phyloP scores from a whole-genome alignment of 2,329 filamentous ascomycete species.

The Venturia oleaginea region DNA sequence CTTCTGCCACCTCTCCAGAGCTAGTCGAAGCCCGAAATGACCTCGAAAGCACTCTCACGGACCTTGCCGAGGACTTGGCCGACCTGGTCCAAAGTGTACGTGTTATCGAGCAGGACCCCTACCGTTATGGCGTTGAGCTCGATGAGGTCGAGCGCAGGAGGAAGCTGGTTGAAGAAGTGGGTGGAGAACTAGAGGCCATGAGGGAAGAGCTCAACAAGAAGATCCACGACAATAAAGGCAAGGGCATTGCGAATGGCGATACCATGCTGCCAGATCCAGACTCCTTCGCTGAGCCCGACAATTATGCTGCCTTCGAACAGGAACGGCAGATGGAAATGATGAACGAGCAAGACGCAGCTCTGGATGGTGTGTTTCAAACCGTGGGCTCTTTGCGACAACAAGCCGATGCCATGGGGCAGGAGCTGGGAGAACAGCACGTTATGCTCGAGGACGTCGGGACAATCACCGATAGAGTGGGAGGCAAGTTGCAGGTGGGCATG shows the following conservation, averaged over 20 bases:
- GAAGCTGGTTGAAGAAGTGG: slow-evolving; percentile 80
- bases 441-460: slow-evolving; percentile 80
- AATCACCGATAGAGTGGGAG: slow-evolving; percentile 77
- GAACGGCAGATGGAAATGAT: slow-evolving; percentile 86
- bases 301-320: slow-evolving; percentile 78
- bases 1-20: slow-evolving; percentile 60
- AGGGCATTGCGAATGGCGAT: slow-evolving; percentile 28
- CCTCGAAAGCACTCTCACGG: slow-evolving; percentile 65
- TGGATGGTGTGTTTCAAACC: slow-evolving; percentile 87
- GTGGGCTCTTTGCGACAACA: slow-evolving; percentile 85
- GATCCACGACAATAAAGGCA: slow-evolving; percentile 33
- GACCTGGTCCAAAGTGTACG: slow-evolving; percentile 82
- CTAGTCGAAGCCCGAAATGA: slow-evolving; percentile 58
- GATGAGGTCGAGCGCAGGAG: slow-evolving; percentile 74
- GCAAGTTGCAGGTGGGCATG: slow-evolving; percentile 76
- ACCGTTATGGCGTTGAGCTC: slow-evolving; percentile 74
- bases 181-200: slow-evolving; percentile 83
- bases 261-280: slow-evolving; percentile 50
- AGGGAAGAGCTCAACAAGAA: slow-evolving; percentile 64
- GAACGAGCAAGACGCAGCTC: slow-evolving; percentile 85
- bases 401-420: slow-evolving; percentile 90
- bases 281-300: slow-evolving; percentile 45
- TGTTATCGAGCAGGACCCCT: slow-evolving; percentile 79
- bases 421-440: slow-evolving; percentile 88
- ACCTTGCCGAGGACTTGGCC: slow-evolving; percentile 72